Evolutionary conservation across 768 basidiomycete species (phyloP), one percentile per base, ranked within the genome.

Genomic region (Termitomyces sp.): DNA sequence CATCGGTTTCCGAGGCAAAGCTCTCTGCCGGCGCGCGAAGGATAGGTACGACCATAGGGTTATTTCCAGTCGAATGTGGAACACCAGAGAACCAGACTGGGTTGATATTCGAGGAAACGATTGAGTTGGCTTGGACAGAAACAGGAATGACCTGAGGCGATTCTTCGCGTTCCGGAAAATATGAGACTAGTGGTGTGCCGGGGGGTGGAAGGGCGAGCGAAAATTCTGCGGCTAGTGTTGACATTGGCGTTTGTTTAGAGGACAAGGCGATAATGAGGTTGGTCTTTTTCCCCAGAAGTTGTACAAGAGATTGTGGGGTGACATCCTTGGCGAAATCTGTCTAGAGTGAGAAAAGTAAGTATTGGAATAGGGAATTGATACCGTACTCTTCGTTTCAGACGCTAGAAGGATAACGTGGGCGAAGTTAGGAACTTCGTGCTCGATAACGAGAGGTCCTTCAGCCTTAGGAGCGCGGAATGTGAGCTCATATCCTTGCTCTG

Each of bases 181-280:
- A 91, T 3, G 94, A 95, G 59, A 96, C 67, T 48, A 97, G 80
- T 2, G 88, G 86, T 0, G 87, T 88, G 1, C 86, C 86, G 2
- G 93, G 89, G 5, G 93, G 91, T 17, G 91, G 89, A 25, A 92
- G 86, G 52, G 93, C 82, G 55, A 98, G 79, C 37, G 89, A 90
- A 77, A 98, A 98, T 75, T 99, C 97, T 48, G 91, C 70, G 0
- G 94, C 91, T 54, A 96, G 81, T 12, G 88, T 82, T 12, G 84
- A 78, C 10, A 95, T 74, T 41, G 89, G 76, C 2, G 85, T 86
- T 72, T 88, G 81, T 73, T 82, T 86, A 63, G 88, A 75, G 2
- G 91, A 88, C 57, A 96, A 81, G 3, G 88, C 83, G 62, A 97
- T 73, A 61, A 99, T 81, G 55, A 98, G 75, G 75, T 98, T 97